Base-by-base conservation (phyloP, 108 stramenopile genomes). In the Fistulifera pelliculosa region DNA sequence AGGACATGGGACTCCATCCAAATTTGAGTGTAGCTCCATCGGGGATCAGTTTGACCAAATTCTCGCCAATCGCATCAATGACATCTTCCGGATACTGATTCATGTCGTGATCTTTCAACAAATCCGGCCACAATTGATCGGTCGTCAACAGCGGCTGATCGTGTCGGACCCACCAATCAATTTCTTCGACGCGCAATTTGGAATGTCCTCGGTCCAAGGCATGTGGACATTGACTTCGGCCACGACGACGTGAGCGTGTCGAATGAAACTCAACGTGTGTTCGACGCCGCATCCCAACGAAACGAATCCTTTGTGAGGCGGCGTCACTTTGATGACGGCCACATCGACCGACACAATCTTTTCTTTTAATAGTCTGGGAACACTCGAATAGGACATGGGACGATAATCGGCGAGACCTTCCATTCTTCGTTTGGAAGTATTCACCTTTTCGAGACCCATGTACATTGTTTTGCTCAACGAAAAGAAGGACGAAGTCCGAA, bases 151-250 rank as follows among this genome's bases (percentile, higher is more conserved):
- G 56, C 5, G 56, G 56, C 47, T 45, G 53, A 42, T 70, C 19
- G 23, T 41, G 35, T 8, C 54, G 24, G 19, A 64, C 38, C 69
- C 69, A 70, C 49, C 49, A 64, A 59, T 70, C 57, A 7, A 70
- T 70, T 13, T 63, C n/a, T 11, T 41, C 27, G 2, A 47, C 23
- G 0, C 31, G 26, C 0, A 70, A 49, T 27, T 70, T 70, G 0
- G 35, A 41, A 1, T 42, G 69, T 13, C 69, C 69, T 70, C 69
- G 21, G 69, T 70, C 69, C 69, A 70, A 23, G 69, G 69, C 62
- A 70, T 63, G 47, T 64, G 39, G 27, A 47, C 43, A 27, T 64
- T 70, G 28, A 70, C 69, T 48, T 70, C 69, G 21, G 69, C 69
- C 47, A 70, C 64, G 45, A 70, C 69, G 25, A 64, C 13, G 15